These are phyloP conservation scores for Eucalyptus victrix DNA, from an alignment of 345 rosid species.

Conservation along the genomic window DNA sequence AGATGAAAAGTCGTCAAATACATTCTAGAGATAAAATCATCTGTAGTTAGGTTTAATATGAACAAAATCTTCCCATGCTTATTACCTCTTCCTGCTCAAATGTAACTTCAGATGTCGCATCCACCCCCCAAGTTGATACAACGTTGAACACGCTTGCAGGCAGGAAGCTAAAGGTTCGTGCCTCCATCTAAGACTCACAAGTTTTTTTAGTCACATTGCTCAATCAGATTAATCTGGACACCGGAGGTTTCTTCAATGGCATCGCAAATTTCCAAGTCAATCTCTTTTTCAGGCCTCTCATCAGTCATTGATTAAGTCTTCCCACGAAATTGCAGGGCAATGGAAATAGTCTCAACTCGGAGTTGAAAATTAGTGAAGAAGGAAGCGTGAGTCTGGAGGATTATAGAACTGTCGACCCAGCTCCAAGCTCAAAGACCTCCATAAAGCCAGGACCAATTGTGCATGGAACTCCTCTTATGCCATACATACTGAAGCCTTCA, in stretches of 20 bases:
- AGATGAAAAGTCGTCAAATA: neutral
- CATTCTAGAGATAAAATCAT: neutral
- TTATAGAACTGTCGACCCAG: neutral
- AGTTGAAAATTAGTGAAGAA: neutral
- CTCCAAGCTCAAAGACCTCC: neutral
- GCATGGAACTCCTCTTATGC: constrained; percentile 1
- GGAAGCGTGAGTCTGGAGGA: neutral
- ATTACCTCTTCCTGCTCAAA: neutral
- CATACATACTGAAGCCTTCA: neutral
- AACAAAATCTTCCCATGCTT: neutral
- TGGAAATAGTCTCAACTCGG: neutral
- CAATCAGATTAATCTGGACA: neutral
- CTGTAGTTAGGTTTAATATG: neutral
- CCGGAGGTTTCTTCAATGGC: neutral
- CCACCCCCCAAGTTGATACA: neutral
- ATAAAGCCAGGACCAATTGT: neutral
- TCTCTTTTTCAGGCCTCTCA: neutral
- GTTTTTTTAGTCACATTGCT: neutral
- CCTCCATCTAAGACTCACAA: neutral
- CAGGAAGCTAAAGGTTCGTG: neutral
- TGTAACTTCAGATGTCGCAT: neutral
- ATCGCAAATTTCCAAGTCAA: neutral
- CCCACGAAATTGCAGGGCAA: neutral
- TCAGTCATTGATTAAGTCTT: neutral
- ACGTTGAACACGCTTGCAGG: neutral